Evolutionary conservation across 2,329 filamentous ascomycete species (phyloP).

Genomic region (Emmonsiellopsis sp.): DNA sequence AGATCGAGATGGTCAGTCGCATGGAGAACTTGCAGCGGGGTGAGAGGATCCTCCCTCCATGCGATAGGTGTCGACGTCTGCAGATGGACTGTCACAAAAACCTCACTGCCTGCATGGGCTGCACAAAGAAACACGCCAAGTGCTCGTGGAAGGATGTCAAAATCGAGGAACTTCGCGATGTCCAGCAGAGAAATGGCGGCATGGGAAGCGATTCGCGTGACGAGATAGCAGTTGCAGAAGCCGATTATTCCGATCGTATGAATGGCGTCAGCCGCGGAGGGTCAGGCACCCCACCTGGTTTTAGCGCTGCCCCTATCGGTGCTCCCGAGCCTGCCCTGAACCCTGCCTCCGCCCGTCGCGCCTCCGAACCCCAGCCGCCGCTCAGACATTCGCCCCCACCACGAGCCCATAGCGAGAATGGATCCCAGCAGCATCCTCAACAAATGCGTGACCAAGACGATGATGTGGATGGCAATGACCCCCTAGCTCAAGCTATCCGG

Average conservation of each 20-base stretch:
- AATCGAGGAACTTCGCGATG: slow-evolving; percentile 53
- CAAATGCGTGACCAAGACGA: slow-evolving; percentile 18
- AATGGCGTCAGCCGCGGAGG: background rate
- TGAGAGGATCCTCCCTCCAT: slow-evolving; percentile 69
- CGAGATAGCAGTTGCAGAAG: background rate
- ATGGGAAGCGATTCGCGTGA: background rate
- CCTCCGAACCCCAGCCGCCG: slow-evolving; percentile 15
- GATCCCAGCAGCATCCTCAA: background rate
- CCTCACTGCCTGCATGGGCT: slow-evolving; percentile 75
- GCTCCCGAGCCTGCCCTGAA: background rate
- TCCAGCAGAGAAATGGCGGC: background rate
- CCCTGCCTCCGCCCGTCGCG: slow-evolving; percentile 8
- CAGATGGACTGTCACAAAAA: slow-evolving; percentile 79
- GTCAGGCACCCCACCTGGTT: background rate
- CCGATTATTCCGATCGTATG: no score
- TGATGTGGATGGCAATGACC: slow-evolving; percentile 30
- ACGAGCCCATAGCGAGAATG: slow-evolving; percentile 29
- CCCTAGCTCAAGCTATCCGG: slow-evolving; percentile 34
- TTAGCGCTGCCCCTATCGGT: background rate
- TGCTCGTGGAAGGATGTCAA: slow-evolving; percentile 79
- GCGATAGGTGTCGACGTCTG: slow-evolving; percentile 71
- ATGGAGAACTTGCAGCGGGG: slow-evolving; percentile 69
- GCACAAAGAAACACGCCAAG: slow-evolving; percentile 83
- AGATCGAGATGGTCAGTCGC: slow-evolving; percentile 59
- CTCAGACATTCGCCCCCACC: slow-evolving; percentile 22